Evolutionary conservation across 257 asterid genomes (phyloP), one percentile per base, ranked within the genome.

Genomic region (Solanum tarapatanum): DNA sequence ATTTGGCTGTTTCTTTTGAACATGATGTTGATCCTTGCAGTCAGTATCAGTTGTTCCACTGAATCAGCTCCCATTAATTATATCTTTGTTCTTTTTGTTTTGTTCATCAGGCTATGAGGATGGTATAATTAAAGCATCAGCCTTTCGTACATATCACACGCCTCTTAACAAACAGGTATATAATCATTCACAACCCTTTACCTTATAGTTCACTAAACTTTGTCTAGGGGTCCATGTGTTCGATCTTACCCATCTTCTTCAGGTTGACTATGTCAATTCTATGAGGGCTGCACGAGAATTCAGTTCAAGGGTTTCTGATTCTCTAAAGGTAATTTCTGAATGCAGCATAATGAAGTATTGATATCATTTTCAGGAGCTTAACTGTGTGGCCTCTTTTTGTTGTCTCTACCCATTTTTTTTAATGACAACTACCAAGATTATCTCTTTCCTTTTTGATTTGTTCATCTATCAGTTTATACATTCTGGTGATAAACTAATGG

Each of bases 231-330:
- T 83, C 68, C 82, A 68, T 75, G 28, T 35, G 32, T 55, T 84
- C n/a, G 37, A 87, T 76, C 74, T 55, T 43, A 19, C 68, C 43
- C 16, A 7, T 83, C 66, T 82, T 55, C 73, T 88, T 84, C 92
- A 97, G 99, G 83, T 86, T 86, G 99, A 97, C 91, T 97, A 85
- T 89, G 99, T 97, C 87, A 92, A 97, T 92, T 95, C 99, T 37
- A 95, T 97, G 99, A 93, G 93, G 90, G 99, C 99, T 87, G 99
- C 99, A 24, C 94, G 98, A 55, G 98, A 95, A 79, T 97, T 97
- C 88, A 96, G 98, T 90, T 90, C 96, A n/a, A 94, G 91, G 88
- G 89, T 95, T 92, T 95, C 99, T 68, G 92, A 91, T 87, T 92
- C 99, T 85, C 90, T 97, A 77, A 91, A 95, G 99, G 99, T 95